A percentile compares a stretch with the other conserved stretches of the same genome.
These are phyloP conservation scores for Diplosphaera chodatii DNA, from an alignment of 139 green algal genomes.

Conservation along the genomic window DNA sequence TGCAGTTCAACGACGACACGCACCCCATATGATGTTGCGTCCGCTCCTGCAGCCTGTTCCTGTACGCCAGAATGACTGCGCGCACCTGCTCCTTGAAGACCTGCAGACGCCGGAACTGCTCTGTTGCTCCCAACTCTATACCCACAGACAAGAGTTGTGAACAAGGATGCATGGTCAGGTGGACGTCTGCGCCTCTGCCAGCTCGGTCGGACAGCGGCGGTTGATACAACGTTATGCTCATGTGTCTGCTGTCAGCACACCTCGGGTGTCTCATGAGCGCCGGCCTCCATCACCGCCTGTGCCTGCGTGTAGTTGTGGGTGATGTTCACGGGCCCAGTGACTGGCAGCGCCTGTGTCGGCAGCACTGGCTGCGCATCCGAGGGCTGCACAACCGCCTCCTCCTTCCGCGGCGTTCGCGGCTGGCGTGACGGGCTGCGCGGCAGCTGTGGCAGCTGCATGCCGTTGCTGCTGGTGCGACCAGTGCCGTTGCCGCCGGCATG, in stretches of 20 bases:
- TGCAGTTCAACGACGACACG: constrained; percentile 5
- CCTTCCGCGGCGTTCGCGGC: neutral
- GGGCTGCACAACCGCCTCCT: neutral
- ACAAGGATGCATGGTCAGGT: too few relatives aligned
- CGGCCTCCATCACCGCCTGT: constrained; percentile 47
- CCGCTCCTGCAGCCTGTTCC: constrained; percentile 65
- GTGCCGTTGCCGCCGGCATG: neutral
- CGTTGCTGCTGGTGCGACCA: neutral
- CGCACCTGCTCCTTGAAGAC: constrained; percentile 52
- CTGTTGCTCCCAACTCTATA: too few relatives aligned
- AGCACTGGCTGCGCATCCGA: constrained; percentile 16
- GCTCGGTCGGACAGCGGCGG: too few relatives aligned
- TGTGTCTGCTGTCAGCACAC: neutral
- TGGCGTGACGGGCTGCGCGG: neutral
- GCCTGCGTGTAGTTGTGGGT: constrained; percentile 52
- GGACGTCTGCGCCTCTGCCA: too few relatives aligned
- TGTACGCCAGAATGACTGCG: constrained; percentile 73
- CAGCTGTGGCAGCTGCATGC: too few relatives aligned
- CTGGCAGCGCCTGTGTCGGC: constrained; percentile 72
- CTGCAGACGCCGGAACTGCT: too few relatives aligned
- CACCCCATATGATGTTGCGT: constrained; percentile 83
- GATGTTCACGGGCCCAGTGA: constrained; percentile 43
- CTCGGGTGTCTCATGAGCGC: constrained; percentile 21
- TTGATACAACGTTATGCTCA: too few relatives aligned
- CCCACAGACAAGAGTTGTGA: too few relatives aligned